Evolutionary conservation across 139 green algal genomes (phyloP), one percentile per base, ranked within the genome.

Genomic region (Limnomonas spitsbergensis): DNA sequence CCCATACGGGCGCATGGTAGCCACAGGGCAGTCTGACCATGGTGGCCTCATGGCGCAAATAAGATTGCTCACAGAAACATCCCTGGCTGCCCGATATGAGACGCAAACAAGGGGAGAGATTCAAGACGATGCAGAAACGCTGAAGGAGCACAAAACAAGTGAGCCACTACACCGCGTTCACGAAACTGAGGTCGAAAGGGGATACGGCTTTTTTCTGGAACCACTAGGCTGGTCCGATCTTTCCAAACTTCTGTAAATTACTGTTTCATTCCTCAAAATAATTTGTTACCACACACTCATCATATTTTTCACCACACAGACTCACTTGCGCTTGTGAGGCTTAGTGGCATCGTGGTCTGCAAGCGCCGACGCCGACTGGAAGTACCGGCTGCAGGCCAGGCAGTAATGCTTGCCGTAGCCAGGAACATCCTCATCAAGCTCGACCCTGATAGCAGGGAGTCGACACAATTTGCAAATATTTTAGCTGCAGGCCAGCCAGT

Each of bases 351-450:
- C 75, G 66, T 97, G 92, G 69, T 86, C 79, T 2, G 76, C 56
- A 32, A 91, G 78, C 0, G 92, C 88, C 24, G 34, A 31, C 1
- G 85, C 86, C 6, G 82, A 87, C 24, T 91, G 79, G 70, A 94
- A 94, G 81, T 92, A 92, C 1, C 78, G 68, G 1, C 27, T 34
- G 38, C 89, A 94, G 1, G 90, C 80, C 1, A 90, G 84, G 80
- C 90, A 94, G 83, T 92, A 94, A 37, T 88, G 77, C 66, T 87
- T 82, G 26, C 92, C 92, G 32, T 81, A 72, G 0, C 86, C 92
- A 37, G 91, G 91, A 14, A 93, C 54, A 69, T 97, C 92, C 26
- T 94, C 91, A 69, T 97, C 91, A 2, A 95, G 82, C 56, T 89
- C 84, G 2, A 68, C 79, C 74, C 92, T 95, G 83, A 66, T 32